phyloP scores from a whole-genome alignment of 176 grass and related monocot species.

The Raddia guianensis region DNA sequence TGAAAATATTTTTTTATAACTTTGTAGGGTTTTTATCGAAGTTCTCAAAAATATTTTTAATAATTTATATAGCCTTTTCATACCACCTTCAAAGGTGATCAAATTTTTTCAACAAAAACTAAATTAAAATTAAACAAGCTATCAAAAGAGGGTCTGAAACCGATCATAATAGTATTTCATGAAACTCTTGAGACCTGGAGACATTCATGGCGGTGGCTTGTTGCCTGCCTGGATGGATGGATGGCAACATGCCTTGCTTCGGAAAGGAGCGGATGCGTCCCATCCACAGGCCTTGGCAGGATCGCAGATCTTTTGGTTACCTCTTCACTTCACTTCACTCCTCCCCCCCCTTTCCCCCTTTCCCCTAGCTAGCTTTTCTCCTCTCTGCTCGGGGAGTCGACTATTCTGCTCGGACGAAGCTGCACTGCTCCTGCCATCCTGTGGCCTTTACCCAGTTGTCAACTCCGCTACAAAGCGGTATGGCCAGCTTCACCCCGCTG shows the following conservation, averaged over 20 bases:
- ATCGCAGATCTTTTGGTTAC: not conserved
- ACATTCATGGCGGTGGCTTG: constrained; percentile 1
- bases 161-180: too few species aligned
- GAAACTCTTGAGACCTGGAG: too few species aligned
- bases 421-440: not conserved
- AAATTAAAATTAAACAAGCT: too few species aligned
- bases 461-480: not conserved
- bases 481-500: not conserved
- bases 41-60: too few species aligned
- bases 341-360: not conserved
- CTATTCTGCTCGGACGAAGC: constrained; percentile 16
- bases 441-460: constrained; percentile 25
- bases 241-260: constrained; percentile 35
- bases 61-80: too few species aligned
- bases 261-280: constrained; percentile 41
- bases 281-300: constrained; percentile 11
- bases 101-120: too few species aligned
- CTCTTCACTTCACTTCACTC: not conserved
- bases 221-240: not conserved
- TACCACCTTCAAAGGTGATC: too few species aligned
- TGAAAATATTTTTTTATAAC: too few species aligned
- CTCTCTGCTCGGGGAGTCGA: not conserved
- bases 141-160: too few species aligned
- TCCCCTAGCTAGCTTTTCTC: not conserved
- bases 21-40: too few species aligned